A percentile compares a stretch with the other conserved stretches of the same genome.
Conservation (phyloP, 2,329 filamentous ascomycete species). For the Zalaria sp. region DNA sequence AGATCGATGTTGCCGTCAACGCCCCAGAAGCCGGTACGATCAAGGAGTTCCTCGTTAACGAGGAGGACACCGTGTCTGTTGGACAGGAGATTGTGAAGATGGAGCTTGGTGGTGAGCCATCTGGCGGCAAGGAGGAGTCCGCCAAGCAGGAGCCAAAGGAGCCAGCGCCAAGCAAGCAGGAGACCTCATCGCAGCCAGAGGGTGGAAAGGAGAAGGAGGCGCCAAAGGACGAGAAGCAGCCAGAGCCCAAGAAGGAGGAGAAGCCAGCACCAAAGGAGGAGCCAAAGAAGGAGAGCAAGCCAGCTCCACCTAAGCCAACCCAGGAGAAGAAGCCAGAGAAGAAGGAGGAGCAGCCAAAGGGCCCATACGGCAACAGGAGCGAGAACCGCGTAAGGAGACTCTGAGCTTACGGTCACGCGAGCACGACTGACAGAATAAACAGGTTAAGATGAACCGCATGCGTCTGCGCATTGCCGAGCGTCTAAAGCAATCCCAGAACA, state of each 20-base stretch:
- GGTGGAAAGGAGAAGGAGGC: constrained; percentile 31
- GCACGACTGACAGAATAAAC: constrained; percentile 7
- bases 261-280: constrained; percentile 18
- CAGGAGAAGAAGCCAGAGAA: constrained; percentile 31
- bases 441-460: constrained; percentile 99
- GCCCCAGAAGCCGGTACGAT: constrained; percentile 81
- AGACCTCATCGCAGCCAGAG: constrained; percentile 41
- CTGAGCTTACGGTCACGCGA: not conserved
- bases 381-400: constrained; percentile 63
- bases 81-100: constrained; percentile 83
- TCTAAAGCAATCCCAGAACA: constrained; percentile 98
- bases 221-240: constrained; percentile 24
- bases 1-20: constrained; percentile 97
- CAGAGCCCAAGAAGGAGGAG: constrained; percentile 29
- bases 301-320: constrained; percentile 29
- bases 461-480: constrained; percentile 92
- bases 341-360: constrained; percentile 23
- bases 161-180: constrained; percentile 41
- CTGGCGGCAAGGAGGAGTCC: constrained; percentile 39
- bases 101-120: constrained; percentile 55
- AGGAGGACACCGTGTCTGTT: constrained; percentile 90
- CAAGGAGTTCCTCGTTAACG: constrained; percentile 79
- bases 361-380: constrained; percentile 57
- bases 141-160: constrained; percentile 45
- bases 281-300: constrained; percentile 28